phyloP scores from a whole-genome alignment of 345 rosid species.

The Hevea brasiliensis region DNA sequence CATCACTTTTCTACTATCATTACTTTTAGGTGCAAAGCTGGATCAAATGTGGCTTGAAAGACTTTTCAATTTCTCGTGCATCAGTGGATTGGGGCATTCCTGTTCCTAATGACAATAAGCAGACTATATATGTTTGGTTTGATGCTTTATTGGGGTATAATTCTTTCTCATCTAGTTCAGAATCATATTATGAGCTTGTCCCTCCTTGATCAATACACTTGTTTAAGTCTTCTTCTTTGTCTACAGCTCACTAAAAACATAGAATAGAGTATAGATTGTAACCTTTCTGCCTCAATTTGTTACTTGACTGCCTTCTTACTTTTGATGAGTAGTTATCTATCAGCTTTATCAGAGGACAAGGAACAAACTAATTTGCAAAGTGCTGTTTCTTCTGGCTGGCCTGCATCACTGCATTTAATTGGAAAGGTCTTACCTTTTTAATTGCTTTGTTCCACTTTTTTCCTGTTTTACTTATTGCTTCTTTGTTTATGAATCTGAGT shows the following conservation, averaged over 20 bases:
- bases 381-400: slow-evolving; percentile 86
- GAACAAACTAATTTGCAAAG: slow-evolving; percentile 54
- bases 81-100: slow-evolving; percentile 98
- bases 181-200: not conserved
- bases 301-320: not conserved
- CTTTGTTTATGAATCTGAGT: not conserved
- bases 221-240: slow-evolving; percentile 2
- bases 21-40: slow-evolving; percentile 81
- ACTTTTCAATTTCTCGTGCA: slow-evolving; percentile 96
- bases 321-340: slow-evolving; percentile 60
- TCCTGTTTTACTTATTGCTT: no score
- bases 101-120: slow-evolving; percentile 80
- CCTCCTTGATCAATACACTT: not conserved
- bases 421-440: slow-evolving; percentile 63
- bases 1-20: slow-evolving; percentile 10
- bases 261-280: not conserved
- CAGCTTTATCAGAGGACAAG: slow-evolving; percentile 67
- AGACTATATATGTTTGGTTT: slow-evolving; percentile 98
- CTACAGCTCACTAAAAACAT: not conserved
- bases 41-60: slow-evolving; percentile 79
- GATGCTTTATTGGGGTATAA: slow-evolving; percentile 89
- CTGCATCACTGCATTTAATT: slow-evolving; percentile 88
- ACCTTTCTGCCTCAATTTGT: not conserved
- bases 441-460: not conserved
- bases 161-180: slow-evolving; percentile 1